phyloP scores from a whole-genome alignment of 164 flowering plant species.

The Tetrastigma voinierianum region DNA sequence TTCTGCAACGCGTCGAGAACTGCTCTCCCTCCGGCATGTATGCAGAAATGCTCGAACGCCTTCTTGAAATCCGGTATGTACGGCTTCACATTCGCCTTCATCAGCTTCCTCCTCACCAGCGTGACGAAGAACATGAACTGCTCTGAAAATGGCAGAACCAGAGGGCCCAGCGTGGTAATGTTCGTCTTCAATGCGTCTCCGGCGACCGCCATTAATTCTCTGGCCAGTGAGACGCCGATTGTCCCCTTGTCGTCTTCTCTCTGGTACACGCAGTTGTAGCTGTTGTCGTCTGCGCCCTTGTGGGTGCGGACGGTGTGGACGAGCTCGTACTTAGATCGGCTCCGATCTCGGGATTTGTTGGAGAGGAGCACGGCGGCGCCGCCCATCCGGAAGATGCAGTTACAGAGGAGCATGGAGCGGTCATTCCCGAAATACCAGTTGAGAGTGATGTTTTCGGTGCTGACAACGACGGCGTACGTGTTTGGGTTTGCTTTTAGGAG shows the following conservation, averaged over 20 bases:
- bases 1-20: slow-evolving; percentile 78
- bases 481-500: slow-evolving; percentile 62
- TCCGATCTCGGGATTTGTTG: slow-evolving; percentile 45
- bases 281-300: slow-evolving; percentile 63
- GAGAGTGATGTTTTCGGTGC: slow-evolving; percentile 76
- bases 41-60: slow-evolving; percentile 61
- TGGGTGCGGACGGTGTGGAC: slow-evolving; percentile 80
- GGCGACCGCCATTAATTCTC: slow-evolving; percentile 86
- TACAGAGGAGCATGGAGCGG: slow-evolving; percentile 77
- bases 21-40: slow-evolving; percentile 81
- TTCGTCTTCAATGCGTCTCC: slow-evolving; percentile 83
- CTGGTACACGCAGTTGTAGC: slow-evolving; percentile 78
- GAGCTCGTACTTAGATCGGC: slow-evolving; percentile 64
- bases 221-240: slow-evolving; percentile 67
- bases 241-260: slow-evolving; percentile 62
- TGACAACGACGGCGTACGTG: slow-evolving; percentile 67
- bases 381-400: slow-evolving; percentile 91
- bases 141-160: slow-evolving; percentile 67
- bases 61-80: slow-evolving; percentile 79
- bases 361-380: slow-evolving; percentile 85
- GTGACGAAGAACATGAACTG: slow-evolving; percentile 70
- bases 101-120: slow-evolving; percentile 44
- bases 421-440: slow-evolving; percentile 89
- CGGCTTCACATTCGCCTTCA: slow-evolving; percentile 63
- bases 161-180: slow-evolving; percentile 78